phyloP scores from a whole-genome alignment of 2,329 filamentous ascomycete species.

The Neodidymelliopsis sp. region DNA sequence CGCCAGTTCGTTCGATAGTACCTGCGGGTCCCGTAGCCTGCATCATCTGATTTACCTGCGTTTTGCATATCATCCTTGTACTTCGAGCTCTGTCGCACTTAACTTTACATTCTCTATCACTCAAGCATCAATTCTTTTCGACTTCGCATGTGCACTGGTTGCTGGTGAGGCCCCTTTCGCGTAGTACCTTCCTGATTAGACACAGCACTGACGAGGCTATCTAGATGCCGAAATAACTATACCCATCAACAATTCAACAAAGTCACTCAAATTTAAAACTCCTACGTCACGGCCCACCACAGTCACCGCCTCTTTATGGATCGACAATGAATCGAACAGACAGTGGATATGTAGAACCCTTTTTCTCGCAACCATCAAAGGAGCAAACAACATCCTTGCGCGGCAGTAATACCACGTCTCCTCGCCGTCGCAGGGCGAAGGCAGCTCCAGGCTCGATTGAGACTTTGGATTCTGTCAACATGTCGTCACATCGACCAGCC shows the following conservation, averaged over 20 bases:
- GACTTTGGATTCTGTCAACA: not conserved
- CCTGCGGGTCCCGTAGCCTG: conserved; percentile 30
- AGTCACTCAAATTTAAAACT: conserved; percentile 11
- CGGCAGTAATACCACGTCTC: conserved; percentile 36
- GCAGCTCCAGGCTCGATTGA: conserved; percentile 13
- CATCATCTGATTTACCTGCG: conserved; percentile 32
- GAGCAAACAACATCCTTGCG: conserved; percentile 24
- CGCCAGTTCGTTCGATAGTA: conserved; percentile 31
- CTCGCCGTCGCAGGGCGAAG: conserved; percentile 26
- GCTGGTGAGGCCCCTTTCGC: conserved; percentile 37
- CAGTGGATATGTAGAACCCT: conserved; percentile 42
- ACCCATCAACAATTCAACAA: conserved; percentile 29
- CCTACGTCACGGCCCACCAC: conserved; percentile 25
- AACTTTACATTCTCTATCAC: conserved; percentile 6
- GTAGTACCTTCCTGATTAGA: conserved; percentile 29
- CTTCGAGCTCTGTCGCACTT: conserved; percentile 11
- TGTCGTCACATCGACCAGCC: conserved; percentile 19
- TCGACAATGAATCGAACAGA: conserved; percentile 45
- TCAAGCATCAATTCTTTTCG: conserved; percentile 18
- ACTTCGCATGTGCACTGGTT: conserved; percentile 31
- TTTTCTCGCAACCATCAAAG: conserved; percentile 26
- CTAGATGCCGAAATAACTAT: conserved; percentile 34
- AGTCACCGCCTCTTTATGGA: conserved; percentile 30
- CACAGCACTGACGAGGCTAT: conserved; percentile 34
- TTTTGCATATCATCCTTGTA: conserved; percentile 24